Base-by-base conservation (phyloP, 2,329 filamentous ascomycete species). In the Aplosporella prunicola region DNA sequence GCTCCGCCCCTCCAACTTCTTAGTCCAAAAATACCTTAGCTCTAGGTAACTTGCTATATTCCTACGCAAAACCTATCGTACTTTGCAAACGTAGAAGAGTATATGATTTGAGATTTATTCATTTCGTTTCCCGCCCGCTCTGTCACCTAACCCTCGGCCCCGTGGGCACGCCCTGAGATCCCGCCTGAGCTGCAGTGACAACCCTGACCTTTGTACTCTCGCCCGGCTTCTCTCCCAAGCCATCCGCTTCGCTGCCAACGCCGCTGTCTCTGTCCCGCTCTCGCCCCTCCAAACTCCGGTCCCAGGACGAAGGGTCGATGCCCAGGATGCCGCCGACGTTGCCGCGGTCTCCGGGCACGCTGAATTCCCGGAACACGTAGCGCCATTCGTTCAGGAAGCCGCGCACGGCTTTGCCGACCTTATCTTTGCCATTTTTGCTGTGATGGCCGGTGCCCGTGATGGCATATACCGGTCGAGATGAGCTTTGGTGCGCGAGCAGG, bases 371-470 rank as follows among this genome's bases (percentile, higher is more conserved):
- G 63, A 89, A 98, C 0, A 85, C 82, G 56, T 95, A 98, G 45
- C 85, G 78, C 87, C 88, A 94, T 57, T 96, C 89, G 55, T 89
- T 93, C 39, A 98, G 67, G 64, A 93, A 96, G 47, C 75, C 78
- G 38, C 91, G 80, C 44, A 96, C 80, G 2, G 88, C 87, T 63
- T 93, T 94, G 55, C 89, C 89, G 23, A 98, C 85, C 64, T 98
- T 98, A 62, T 98, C 91, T 60, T 96, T 96, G 51, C 91, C 89
- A 55, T 95, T 95, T 68, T 96, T 96, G 58, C 85, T 93, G 63
- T 98, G 91, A 54, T 96, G 88, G 3, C 89, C 91, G 1, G 89
- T 96, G 29, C 91, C 91, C 1, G 88, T 95, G 57, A 98, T 96
- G 47, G 88, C 88, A 57, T 96, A 98, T 27, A 98, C 74, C 3